Base-by-base conservation (phyloP, 495 filamentous ascomycete genomes). In the Aspergillus sclerotioniger region DNA sequence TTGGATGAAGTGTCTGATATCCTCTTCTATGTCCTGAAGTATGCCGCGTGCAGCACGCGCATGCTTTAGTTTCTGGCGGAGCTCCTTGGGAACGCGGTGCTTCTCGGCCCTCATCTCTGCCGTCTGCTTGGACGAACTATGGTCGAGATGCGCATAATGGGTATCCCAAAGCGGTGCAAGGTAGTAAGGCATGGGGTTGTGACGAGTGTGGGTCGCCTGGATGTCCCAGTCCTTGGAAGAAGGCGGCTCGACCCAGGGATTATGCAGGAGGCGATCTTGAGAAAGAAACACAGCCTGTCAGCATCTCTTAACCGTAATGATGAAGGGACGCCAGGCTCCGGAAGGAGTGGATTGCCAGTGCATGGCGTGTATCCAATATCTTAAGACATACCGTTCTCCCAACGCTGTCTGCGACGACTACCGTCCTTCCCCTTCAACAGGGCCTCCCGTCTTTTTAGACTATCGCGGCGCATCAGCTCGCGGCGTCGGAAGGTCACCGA, bases 341-440 rank as follows among this genome's bases (percentile, higher is more conserved):
- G 20, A 43, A 25, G 25, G 25, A 25, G 25, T 25, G 25, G 25
- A 25, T 25, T 25, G 25, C 25, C 25, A 25, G 25, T 25, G 2
- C 2, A 25, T 25, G 25, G 25, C 25, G 25, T 25, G 25, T 2
- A 25, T 25, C 25, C 25, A 5, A 25, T 25, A 25, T 25, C 25
- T 54, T 37, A 54, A 46, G 45, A 69, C 77, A 62, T 82, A 96
- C 92, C 92, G 71, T 98, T 98, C 76, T 98, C 94, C 91, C 92
- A 97, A 41, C 92, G 81, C 66, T 90, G 88, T 47, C 94, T 81
- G 54, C 92, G 84, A 44, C 93, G 82, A 58, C 84, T 91, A n/a
- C 94, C 94, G 66, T 96, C 91, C 62, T 92, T 96, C 49, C 93
- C 94, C 73, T 90, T 93, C n/a, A 92, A 75, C 51, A 95, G 63